phyloP scores from a whole-genome alignment of 805 yeast genomes.

The Lipomyces oligophaga region DNA sequence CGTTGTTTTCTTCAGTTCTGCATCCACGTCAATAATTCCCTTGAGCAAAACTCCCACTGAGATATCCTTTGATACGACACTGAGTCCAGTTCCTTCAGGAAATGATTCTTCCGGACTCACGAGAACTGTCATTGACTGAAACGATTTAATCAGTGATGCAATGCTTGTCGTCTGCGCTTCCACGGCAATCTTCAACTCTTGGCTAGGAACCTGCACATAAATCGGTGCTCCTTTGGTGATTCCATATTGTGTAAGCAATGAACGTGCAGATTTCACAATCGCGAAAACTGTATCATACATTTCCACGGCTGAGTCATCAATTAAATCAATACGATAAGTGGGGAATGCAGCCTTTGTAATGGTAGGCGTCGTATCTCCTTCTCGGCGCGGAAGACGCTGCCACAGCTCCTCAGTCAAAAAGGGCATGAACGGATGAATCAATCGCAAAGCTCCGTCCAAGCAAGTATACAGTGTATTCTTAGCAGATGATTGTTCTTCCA shows the following conservation, averaged over 20 bases:
- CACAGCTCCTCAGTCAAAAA: constrained; percentile 96
- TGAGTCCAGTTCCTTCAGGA: constrained; percentile 88
- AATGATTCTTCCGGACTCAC: constrained; percentile 48
- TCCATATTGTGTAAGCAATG: constrained; percentile 83
- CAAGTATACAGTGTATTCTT: constrained; percentile 91
- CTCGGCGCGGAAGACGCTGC: constrained; percentile 94
- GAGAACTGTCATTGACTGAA: constrained; percentile 15
- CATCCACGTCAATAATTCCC: constrained; percentile 90
- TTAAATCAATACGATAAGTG: constrained; percentile 53
- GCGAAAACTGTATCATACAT: constrained; percentile 83
- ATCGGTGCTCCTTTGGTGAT: constrained; percentile 86
- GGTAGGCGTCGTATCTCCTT: constrained; percentile 61
- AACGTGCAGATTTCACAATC: constrained; percentile 86
- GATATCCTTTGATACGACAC: constrained; percentile 73
- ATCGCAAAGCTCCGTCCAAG: constrained; percentile 81
- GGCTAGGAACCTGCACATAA: constrained; percentile 65
- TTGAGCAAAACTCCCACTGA: constrained; percentile 87
- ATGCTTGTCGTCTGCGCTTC: constrained; percentile 77
- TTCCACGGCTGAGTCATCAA: constrained; percentile 58
- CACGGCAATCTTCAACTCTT: constrained; percentile 50
- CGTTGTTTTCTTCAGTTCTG: constrained; percentile 78
- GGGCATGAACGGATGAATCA: constrained; percentile 99
- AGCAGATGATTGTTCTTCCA: constrained; percentile 74
- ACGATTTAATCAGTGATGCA: constrained; percentile 72
- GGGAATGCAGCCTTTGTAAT: constrained; percentile 83